These are phyloP conservation scores for Fusarium keratoplasticum DNA, from an alignment of 2,329 filamentous ascomycete species.

Conservation along the genomic window DNA sequence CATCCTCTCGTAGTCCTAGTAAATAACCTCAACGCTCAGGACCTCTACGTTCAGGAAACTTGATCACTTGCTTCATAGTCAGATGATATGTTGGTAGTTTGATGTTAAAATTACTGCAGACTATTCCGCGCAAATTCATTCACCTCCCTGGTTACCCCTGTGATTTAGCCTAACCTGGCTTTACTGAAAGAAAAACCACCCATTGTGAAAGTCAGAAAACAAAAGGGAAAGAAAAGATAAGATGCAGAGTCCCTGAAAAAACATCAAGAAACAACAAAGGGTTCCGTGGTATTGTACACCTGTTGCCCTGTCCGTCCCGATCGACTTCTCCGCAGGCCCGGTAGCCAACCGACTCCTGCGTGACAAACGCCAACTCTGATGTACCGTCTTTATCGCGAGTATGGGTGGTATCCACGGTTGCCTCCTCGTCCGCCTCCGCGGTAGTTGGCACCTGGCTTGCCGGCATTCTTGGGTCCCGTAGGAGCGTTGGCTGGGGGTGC, in stretches of 20 bases:
- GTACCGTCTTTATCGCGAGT: slow-evolving; percentile 56
- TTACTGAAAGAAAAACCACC: slow-evolving; percentile 16
- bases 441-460: slow-evolving; percentile 91
- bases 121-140: slow-evolving; percentile 11
- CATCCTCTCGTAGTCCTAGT: neutral
- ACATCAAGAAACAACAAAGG: neutral
- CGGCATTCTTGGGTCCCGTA: slow-evolving; percentile 95
- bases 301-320: neutral
- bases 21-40: no score
- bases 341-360: neutral
- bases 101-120: slow-evolving; percentile 27
- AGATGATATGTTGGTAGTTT: neutral
- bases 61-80: neutral
- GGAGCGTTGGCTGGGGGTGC: slow-evolving; percentile 73
- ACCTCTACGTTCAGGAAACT: neutral
- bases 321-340: slow-evolving; percentile 10
- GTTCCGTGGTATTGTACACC: slow-evolving; percentile 23
- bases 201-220: slow-evolving; percentile 14
- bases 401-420: slow-evolving; percentile 83
- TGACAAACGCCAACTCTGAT: slow-evolving; percentile 6
- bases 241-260: neutral
- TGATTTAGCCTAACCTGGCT: slow-evolving; percentile 19
- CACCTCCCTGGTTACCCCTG: slow-evolving; percentile 4
- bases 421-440: slow-evolving; percentile 86
- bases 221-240: slow-evolving; percentile 16